Base-by-base conservation (phyloP, 257 asterid genomes). In the Misopates orontium region DNA sequence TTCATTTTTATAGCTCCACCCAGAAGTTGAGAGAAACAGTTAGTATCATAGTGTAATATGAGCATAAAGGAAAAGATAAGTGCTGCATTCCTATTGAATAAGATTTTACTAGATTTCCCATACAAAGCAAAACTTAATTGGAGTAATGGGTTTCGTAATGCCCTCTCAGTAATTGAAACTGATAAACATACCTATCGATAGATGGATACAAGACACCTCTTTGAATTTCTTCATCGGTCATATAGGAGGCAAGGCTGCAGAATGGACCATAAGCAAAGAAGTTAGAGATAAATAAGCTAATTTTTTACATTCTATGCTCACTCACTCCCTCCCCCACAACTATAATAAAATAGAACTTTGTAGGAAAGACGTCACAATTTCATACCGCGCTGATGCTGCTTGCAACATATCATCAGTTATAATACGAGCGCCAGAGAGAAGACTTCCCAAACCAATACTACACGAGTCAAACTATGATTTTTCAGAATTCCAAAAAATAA, bases 401-500 rank as follows among this genome's bases (percentile, higher is more conserved):
- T 84, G 97, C 79, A 94, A 71, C 97, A 94, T 94, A 36, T 78
- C 87, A 75, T 94, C 99, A 16, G 96, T 86, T 66, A 94, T 94
- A 52, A 83, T 72, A 60, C 86, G 96, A 69, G 99, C 95, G 23
- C 99, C 99, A 24, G 88, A 80, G 5, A 90, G 83, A 72, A 86
- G 97, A 85, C 97, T 90, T 78, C 99, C 99, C 80, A 94, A 82
- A 71, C 99, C 99, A 68, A 94, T 86, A 62, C 99, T 94, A 73
- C 47, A 78, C 49, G 49, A 68, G 71, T 56, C 56, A 64, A 77
- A 62, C 16, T 21, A 42, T 60, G 31, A 69, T 17, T 15, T 48
- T 22, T 70, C 52, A 77, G 68, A 69, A 64, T 64, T 47, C n/a
- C 7, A 19, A 21, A 49, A 60, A 60, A 54, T 9, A 40, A 41